Base-by-base conservation (phyloP, 2,329 filamentous ascomycete genomes). In the Colletotrichum plurivorum region DNA sequence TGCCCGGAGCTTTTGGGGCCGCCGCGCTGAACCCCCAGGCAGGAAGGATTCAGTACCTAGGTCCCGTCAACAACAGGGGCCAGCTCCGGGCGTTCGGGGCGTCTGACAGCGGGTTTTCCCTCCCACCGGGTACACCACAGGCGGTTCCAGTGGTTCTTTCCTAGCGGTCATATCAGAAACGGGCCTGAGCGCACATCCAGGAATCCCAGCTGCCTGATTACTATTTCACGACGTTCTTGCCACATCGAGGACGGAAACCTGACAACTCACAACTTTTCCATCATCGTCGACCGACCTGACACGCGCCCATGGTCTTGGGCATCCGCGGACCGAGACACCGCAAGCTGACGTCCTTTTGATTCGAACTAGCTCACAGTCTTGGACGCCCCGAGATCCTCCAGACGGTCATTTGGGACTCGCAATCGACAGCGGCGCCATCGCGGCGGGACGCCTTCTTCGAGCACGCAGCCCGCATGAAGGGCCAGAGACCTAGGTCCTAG, bases 341-440 rank as follows among this genome's bases (percentile, higher is more conserved):
- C 45, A 20, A 52, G 52, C 46, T 48, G 45, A 52, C 46, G 31
- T 12, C 20, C 25, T 9, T 53, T 5, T 18, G 16, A 20, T 10
- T 20, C n/a, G 15, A 31, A 39, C 22, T 27, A 7, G 46, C 22
- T 20, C 5, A 25, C 46, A 16, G 13, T 13, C 13, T 43, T n/a
- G 10, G 41, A n/a, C 41, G 31, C 31, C 31, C 31, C 31, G 31
- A 36, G 27, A 10, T 36, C 31, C 31, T 36, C 31, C 31, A 36
- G 31, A 36, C 41, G 10, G 13, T 43, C 41, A 4, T 43, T 43
- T 43, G 13, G 41, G 16, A 16, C 41, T 16, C 5, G 13, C 41
- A 43, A n/a, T n/a, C 41, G 41, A 43, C 41, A 7, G 41, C 57
- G 57, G 57, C 57, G 48, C 51, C 52, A 52, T 60, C 57, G 49